Percentiles rank a stretch among this genome's conserved stretches.
Conservation (phyloP, 495 filamentous ascomycete species). For the Penicillium paxilli region DNA sequence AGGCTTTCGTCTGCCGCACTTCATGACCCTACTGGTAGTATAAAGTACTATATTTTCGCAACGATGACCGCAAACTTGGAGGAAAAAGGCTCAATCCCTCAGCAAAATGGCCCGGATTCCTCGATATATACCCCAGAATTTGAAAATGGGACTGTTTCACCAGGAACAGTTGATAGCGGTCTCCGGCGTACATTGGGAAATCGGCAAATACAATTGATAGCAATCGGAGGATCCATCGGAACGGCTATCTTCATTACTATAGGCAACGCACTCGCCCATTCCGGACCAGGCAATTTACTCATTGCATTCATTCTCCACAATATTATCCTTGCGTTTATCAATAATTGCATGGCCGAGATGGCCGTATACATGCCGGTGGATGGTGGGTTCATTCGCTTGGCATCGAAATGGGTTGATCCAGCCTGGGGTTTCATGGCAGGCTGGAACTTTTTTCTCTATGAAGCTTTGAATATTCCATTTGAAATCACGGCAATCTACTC, state of each 20-base stretch:
- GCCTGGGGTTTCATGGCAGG: constrained; percentile 57
- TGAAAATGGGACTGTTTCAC: too few species aligned
- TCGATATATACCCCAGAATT: not conserved
- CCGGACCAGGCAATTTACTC: constrained; percentile 57
- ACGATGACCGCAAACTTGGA: too few species aligned
- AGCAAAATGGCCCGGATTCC: too few species aligned
- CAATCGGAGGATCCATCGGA: constrained; percentile 60
- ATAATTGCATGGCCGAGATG: constrained; percentile 45
- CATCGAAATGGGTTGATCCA: constrained; percentile 50
- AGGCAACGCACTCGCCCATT: constrained; percentile 29
- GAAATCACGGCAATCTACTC: constrained; percentile 71
- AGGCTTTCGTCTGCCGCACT: too few species aligned
- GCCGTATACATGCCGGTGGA: constrained; percentile 54
- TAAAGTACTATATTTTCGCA: too few species aligned
- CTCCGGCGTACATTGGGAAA: constrained; percentile 32
- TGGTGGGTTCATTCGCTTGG: constrained; percentile 51
- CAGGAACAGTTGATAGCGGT: not conserved
- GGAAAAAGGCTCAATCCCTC: too few species aligned
- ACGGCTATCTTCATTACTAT: constrained; percentile 57
- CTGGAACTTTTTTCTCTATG: constrained; percentile 60
- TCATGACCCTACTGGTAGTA: too few species aligned
- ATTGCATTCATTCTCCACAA: constrained; percentile 35
- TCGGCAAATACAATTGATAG: constrained; percentile 57
- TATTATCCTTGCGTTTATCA: constrained; percentile 33
- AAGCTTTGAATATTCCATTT: constrained; percentile 69